Conservation (phyloP, 2,329 filamentous ascomycete species). For the Phialophora chinensis region DNA sequence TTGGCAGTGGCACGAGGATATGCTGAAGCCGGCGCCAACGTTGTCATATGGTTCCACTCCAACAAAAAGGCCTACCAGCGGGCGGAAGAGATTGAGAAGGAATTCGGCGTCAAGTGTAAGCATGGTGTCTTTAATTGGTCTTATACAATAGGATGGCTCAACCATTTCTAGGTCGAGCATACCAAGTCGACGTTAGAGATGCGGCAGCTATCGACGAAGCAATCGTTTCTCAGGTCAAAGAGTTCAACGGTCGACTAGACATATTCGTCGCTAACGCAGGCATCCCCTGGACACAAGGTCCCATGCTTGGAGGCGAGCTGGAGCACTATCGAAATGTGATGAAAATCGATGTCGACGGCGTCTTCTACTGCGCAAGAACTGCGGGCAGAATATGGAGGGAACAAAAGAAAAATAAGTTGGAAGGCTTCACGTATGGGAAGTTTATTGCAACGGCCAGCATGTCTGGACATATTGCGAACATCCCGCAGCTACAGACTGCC, state of each 20-base stretch:
- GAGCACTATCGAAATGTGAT: slow-evolving; percentile 72
- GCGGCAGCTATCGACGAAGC: slow-evolving; percentile 8
- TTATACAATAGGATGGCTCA: not conserved
- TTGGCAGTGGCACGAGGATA: slow-evolving; percentile 67
- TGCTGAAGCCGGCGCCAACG: slow-evolving; percentile 73
- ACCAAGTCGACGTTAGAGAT: slow-evolving; percentile 12
- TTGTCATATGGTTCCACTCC: slow-evolving; percentile 74
- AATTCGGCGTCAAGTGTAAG: slow-evolving; percentile 11
- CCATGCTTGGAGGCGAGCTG: slow-evolving; percentile 68
- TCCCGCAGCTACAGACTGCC: slow-evolving; percentile 78
- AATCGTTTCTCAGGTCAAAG: slow-evolving; percentile 54
- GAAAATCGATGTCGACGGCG: slow-evolving; percentile 74
- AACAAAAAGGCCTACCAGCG: slow-evolving; percentile 57
- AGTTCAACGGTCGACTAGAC: slow-evolving; percentile 77
- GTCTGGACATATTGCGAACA: slow-evolving; percentile 77
- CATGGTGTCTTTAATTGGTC: not conserved
- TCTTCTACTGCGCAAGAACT: slow-evolving; percentile 76
- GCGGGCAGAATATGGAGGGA: slow-evolving; percentile 73
- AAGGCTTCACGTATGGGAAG: slow-evolving; percentile 67
- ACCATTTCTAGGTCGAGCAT: slow-evolving; percentile 5
- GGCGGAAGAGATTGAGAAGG: slow-evolving; percentile 6
- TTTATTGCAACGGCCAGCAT: slow-evolving; percentile 82
- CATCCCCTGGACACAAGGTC: slow-evolving; percentile 72
- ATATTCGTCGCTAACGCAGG: slow-evolving; percentile 81
- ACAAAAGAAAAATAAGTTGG: slow-evolving; percentile 70